Conservation (phyloP, 78 protist genomes). For the Cavenderia fasciculata region DNA sequence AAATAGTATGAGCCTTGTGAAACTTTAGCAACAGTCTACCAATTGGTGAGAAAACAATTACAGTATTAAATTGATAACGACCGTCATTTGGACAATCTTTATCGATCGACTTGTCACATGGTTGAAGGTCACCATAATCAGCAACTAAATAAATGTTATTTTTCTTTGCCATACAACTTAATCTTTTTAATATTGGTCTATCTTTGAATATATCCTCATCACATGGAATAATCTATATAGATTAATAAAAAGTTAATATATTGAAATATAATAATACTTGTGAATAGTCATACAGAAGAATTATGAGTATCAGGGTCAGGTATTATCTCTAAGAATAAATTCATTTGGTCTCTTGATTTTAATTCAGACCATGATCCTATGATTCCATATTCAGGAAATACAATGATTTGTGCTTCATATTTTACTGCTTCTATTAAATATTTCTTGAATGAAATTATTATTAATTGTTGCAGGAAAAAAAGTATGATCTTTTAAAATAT, state of each 20-base stretch:
- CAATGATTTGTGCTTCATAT: constrained; percentile 41
- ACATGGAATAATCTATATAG: constrained; percentile 29
- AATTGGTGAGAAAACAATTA: constrained; percentile 2
- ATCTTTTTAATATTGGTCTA: constrained; percentile 9
- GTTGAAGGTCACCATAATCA: constrained; percentile 38
- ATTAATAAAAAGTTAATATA: not conserved
- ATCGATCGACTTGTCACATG: not conserved
- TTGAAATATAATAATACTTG: not conserved
- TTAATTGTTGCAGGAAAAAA: too few species aligned
- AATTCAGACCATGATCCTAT: not conserved
- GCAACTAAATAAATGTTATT: constrained; percentile 1
- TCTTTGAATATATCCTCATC: not conserved
- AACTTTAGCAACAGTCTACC: constrained; percentile 33
- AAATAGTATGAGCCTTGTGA: constrained; percentile 31
- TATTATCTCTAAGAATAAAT: constrained; percentile 2
- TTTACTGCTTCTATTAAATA: too few species aligned
- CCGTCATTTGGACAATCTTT: constrained; percentile 33
- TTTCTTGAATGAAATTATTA: too few species aligned
- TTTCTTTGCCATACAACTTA: constrained; percentile 41
- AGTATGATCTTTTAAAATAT: too few species aligned
- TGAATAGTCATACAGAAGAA: not conserved
- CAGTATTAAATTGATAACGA: constrained; percentile 28
- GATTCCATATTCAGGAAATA: constrained; percentile 50
- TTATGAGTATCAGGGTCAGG: constrained; percentile 3
- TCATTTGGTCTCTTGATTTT: constrained; percentile 1